Base-by-base conservation (phyloP, 345 rosid genomes). In the Eucalyptus fibrosa region DNA sequence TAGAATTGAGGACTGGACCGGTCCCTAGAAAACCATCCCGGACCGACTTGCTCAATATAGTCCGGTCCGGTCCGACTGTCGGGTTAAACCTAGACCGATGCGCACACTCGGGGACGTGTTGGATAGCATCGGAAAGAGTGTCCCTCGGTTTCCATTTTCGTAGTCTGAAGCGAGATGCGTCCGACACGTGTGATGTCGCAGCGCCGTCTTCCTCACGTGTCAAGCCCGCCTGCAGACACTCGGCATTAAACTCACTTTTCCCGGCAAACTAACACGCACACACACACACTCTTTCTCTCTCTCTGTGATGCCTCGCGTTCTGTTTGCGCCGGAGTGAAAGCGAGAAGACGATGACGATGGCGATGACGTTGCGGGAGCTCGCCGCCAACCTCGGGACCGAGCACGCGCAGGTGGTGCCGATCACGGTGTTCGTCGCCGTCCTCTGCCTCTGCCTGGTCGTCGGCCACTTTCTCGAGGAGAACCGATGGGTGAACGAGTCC, bases 401-500 rank as follows among this genome's bases (percentile, higher is more conserved):
- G 30, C 95, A 96, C 91, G 88, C 91, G 82, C 92, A 86, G 89
- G 99, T 97, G 90, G 94, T 97, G 87, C 97, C 97, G 6, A 91
- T 96, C 19, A 91, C 97, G n/a, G 82, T 97, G 37, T 96, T 97
- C 91, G 96, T 97, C 40, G 97, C 96, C 62, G 91, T 97, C 88
- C 95, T 97, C 80, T 96, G 96, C 89, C 91, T 97, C 30, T 97
- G 99, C 90, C 89, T 97, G 59, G 89, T 96, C 16, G 89, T 96
- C 50, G 98, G 99, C 34, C 99, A 96, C 94, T 92, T 97, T 86
- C 96, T 96, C 23, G 99, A 96, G 93, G 97, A 95, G 87, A 97
- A 93, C 86, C 94, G 96, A 23, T 97, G 98, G 99, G 96, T 96
- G 88, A 97, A 96, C 86, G 99, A 96, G 92, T 97, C 99, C 92